phyloP scores from a whole-genome alignment of 2,329 filamentous ascomycete genomes.

The Colletotrichum nymphaeae region DNA sequence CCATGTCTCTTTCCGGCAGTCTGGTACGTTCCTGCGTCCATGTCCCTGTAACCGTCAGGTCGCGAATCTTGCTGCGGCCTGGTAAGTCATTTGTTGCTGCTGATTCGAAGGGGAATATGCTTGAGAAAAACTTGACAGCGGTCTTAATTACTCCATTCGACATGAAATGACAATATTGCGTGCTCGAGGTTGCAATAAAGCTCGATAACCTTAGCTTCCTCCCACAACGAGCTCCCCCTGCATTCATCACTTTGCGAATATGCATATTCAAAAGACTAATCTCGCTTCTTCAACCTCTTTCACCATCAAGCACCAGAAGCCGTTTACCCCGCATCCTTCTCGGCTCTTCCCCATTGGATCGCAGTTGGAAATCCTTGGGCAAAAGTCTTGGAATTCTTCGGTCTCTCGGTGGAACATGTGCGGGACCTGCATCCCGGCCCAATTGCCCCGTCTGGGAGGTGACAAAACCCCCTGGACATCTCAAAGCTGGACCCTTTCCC shows the following conservation, averaged over 20 bases:
- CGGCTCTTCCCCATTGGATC: slow-evolving; percentile 27
- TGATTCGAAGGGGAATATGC: no score
- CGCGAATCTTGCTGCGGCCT: background rate
- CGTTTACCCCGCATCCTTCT: slow-evolving; percentile 23
- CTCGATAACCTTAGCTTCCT: background rate
- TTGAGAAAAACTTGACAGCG: background rate
- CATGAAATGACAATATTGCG: slow-evolving; percentile 12
- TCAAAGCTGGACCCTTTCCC: background rate
- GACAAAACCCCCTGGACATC: background rate
- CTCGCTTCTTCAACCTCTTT: slow-evolving; percentile 19
- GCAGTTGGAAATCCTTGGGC: background rate
- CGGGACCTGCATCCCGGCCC: slow-evolving; percentile 28
- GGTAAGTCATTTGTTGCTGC: background rate
- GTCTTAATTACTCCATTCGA: background rate
- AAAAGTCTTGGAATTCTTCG: background rate
- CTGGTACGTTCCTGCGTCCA: background rate
- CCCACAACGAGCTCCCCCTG: slow-evolving; percentile 3
- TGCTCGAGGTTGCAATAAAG: slow-evolving; percentile 11
- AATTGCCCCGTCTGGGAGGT: slow-evolving; percentile 32
- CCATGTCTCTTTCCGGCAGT: background rate
- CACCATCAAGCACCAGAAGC: background rate
- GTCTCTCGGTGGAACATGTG: slow-evolving; percentile 25
- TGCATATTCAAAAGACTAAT: slow-evolving; percentile 23
- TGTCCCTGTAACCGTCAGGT: background rate
- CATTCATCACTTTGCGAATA: background rate